phyloP scores from a whole-genome alignment of 1,139 yeast genomes.

The Hansenula anomala region DNA sequence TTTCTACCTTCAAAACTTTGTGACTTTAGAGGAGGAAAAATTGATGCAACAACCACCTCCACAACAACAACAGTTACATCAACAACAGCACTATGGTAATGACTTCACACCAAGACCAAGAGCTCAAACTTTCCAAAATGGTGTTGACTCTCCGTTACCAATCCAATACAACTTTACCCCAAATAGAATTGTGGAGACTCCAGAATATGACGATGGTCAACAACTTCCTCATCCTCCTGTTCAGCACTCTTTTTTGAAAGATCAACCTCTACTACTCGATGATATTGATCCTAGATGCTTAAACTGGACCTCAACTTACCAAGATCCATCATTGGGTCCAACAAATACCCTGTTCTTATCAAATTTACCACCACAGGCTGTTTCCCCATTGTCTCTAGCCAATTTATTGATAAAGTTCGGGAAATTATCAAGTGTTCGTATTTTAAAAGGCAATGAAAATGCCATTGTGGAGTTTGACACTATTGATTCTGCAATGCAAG shows the following conservation, averaged over 20 bases:
- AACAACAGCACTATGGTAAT: conserved; percentile 5
- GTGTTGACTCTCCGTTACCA: conserved; percentile 14
- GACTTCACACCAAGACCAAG: conserved; percentile 28
- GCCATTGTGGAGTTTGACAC: conserved; percentile 73
- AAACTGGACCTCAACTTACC: conserved; percentile 57
- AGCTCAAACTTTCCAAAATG: conserved; percentile 33
- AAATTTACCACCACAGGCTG: conserved; percentile 57
- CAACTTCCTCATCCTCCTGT: conserved; percentile 2
- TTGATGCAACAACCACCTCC: background rate
- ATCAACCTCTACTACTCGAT: conserved; percentile 41
- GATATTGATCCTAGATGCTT: conserved; percentile 47
- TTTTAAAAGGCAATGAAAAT: conserved; percentile 44
- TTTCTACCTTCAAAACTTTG: conserved; percentile 12
- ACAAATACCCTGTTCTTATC: conserved; percentile 74
- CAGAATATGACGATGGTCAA: conserved; percentile 5
- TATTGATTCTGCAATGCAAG: conserved; percentile 71
- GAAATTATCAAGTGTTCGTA: conserved; percentile 50
- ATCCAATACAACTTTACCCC: conserved; percentile 12
- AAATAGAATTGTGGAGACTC: conserved; percentile 11
- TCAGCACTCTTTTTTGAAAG: conserved; percentile 4
- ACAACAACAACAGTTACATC: conserved; percentile 5
- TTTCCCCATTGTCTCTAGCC: conserved; percentile 39
- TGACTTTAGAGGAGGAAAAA: conserved; percentile 7
- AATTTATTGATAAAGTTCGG: conserved; percentile 51
- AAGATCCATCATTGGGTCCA: conserved; percentile 67